phyloP scores from a whole-genome alignment of 139 green algal genomes.

The Volvox reticuliferus region DNA sequence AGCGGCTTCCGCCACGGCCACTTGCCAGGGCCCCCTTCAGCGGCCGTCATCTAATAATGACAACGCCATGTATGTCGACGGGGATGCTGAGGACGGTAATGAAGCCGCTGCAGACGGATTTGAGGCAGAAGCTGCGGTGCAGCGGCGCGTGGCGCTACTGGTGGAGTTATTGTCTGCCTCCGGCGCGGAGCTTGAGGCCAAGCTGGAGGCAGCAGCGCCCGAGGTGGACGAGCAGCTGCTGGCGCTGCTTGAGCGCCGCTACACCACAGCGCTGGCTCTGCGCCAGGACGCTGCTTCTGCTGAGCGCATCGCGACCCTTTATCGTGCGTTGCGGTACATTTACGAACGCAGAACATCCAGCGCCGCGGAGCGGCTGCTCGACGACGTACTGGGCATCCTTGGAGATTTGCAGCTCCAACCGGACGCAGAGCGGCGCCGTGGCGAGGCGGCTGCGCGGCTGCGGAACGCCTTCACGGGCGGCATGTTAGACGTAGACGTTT shows the following conservation, averaged over 20 bases:
- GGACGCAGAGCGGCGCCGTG: neutral
- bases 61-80: neutral
- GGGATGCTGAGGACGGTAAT: neutral
- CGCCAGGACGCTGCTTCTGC: neutral
- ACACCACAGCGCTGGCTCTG: slow-evolving; percentile 1
- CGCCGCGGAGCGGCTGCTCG: slow-evolving; percentile 54
- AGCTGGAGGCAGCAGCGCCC: neutral
- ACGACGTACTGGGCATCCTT: slow-evolving; percentile 61
- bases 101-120: neutral
- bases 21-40: neutral
- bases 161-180: slow-evolving; percentile 19
- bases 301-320: slow-evolving; percentile 38
- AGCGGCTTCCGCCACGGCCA: neutral
- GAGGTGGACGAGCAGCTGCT: slow-evolving; percentile 24
- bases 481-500: slow-evolving; percentile 47
- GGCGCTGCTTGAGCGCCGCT: slow-evolving; percentile 24
- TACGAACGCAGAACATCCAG: slow-evolving; percentile 22
- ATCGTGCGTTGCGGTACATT: slow-evolving; percentile 37
- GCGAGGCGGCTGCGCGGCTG: slow-evolving; percentile 28
- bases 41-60: neutral
- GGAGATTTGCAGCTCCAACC: slow-evolving; percentile 5
- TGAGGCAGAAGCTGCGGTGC: neutral
- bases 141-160: slow-evolving; percentile 18
- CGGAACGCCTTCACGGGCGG: slow-evolving; percentile 49
- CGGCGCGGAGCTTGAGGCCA: slow-evolving; percentile 23